Percentiles rank a stretch among this genome's conserved stretches.
Evolutionary conservation across 768 basidiomycete species (phyloP).

Genomic region (Rhodotorula diobovata): DNA sequence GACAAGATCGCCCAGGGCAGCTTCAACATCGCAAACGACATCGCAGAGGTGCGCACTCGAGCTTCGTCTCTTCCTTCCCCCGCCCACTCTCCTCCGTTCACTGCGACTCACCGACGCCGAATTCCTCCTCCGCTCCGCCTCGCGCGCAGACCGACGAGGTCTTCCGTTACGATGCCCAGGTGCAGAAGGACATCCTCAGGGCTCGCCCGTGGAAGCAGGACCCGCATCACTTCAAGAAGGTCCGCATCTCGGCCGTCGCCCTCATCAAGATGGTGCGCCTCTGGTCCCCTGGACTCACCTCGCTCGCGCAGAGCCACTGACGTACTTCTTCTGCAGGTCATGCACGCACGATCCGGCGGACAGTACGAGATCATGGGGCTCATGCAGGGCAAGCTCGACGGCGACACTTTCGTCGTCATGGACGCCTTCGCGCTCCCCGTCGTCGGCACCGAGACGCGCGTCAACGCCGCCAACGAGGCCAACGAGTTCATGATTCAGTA

Average conservation of each 20-base stretch:
- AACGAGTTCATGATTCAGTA: slow-evolving; percentile 99
- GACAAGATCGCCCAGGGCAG: slow-evolving; percentile 42
- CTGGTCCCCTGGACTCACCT: slow-evolving; percentile 42
- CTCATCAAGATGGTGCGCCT: slow-evolving; percentile 60
- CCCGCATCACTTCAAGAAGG: slow-evolving; percentile 53
- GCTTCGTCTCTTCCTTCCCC: no score
- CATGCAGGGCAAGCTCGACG: slow-evolving; percentile 62
- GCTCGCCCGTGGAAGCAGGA: slow-evolving; percentile 86
- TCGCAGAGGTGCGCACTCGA: slow-evolving; percentile 40
- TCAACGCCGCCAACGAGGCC: slow-evolving; percentile 91
- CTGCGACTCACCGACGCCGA: background rate
- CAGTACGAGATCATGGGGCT: slow-evolving; percentile 99
- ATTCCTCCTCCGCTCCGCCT: no score
- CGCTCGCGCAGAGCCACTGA: background rate
- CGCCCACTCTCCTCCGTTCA: slow-evolving; percentile 40
- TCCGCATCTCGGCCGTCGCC: slow-evolving; percentile 54
- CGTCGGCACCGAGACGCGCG: slow-evolving; percentile 95
- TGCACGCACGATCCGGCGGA: slow-evolving; percentile 90
- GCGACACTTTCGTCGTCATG: slow-evolving; percentile 61
- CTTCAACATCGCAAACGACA: slow-evolving; percentile 50
- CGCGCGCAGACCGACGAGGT: slow-evolving; percentile 38
- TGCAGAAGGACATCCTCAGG: slow-evolving; percentile 49
- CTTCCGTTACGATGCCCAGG: slow-evolving; percentile 47
- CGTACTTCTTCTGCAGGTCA: slow-evolving; percentile 47
- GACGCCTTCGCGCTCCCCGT: slow-evolving; percentile 97